Percentiles rank a stretch among this genome's conserved stretches.
phyloP scores from a whole-genome alignment of 352 stramenopile species.

The Phytophthora brassicae region DNA sequence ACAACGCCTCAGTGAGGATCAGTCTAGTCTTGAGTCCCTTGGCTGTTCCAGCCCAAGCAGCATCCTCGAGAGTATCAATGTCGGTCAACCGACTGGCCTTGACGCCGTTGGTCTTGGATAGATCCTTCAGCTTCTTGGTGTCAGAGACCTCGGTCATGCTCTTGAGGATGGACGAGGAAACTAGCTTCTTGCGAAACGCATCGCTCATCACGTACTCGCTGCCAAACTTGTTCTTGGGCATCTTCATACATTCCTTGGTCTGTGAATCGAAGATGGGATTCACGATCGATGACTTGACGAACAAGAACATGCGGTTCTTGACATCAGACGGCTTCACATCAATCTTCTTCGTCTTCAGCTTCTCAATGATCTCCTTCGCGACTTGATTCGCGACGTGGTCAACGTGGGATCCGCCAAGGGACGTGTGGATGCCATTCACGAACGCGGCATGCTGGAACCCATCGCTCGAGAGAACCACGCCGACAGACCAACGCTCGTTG shows the following conservation, averaged over 20 bases:
- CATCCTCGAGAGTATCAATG: neutral
- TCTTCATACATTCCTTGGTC: slow-evolving; percentile 94
- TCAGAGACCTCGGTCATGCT: slow-evolving; percentile 93
- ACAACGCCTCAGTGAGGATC: slow-evolving; percentile 78
- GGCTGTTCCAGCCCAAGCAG: neutral
- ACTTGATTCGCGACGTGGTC: slow-evolving; percentile 42
- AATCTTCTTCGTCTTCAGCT: slow-evolving; percentile 85
- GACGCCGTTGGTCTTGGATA: neutral
- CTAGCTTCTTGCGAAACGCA: slow-evolving; percentile 91
- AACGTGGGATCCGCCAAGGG: slow-evolving; percentile 90
- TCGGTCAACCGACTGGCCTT: neutral
- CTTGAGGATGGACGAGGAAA: slow-evolving; percentile 66
- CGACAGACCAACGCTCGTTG: slow-evolving; percentile 86
- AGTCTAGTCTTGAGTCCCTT: neutral
- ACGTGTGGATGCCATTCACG: slow-evolving; percentile 94
- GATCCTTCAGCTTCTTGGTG: slow-evolving; percentile 28
- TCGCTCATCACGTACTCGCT: slow-evolving; percentile 77
- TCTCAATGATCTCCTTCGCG: slow-evolving; percentile 53
- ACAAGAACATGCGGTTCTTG: slow-evolving; percentile 94
- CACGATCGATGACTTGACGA: slow-evolving; percentile 91
- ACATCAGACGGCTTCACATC: slow-evolving; percentile 89
- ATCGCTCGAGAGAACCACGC: slow-evolving; percentile 57
- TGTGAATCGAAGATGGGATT: slow-evolving; percentile 96
- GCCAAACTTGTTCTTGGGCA: slow-evolving; percentile 45
- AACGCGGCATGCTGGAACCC: slow-evolving; percentile 91